phyloP scores from a whole-genome alignment of 495 filamentous ascomycete species.

The Neurospora africana region DNA sequence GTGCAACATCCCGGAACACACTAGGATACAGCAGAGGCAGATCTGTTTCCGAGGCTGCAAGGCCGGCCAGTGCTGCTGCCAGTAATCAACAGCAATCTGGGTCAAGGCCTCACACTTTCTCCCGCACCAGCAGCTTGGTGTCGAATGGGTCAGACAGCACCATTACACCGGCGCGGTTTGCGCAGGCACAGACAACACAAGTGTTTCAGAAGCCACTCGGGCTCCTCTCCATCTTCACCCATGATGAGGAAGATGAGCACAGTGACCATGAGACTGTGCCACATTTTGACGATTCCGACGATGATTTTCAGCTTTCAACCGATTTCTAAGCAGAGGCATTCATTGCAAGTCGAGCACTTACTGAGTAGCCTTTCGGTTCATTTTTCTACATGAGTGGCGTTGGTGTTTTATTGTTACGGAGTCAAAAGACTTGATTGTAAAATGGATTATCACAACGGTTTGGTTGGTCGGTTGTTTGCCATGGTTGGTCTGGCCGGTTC shows the following conservation, averaged over 20 bases:
- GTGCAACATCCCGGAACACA: slow-evolving; percentile 59
- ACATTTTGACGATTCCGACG: slow-evolving; percentile 20
- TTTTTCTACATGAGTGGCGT: background rate
- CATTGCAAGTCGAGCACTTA: background rate
- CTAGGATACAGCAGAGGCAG: slow-evolving; percentile 74
- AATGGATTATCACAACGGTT: background rate
- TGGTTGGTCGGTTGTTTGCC: background rate
- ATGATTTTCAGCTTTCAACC: slow-evolving; percentile 32
- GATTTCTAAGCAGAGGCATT: slow-evolving; percentile 18
- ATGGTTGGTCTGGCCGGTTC: background rate
- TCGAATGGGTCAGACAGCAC: slow-evolving; percentile 37
- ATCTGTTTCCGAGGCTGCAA: slow-evolving; percentile 40
- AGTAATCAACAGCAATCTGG: slow-evolving; percentile 4
- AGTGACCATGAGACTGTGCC: slow-evolving; percentile 10
- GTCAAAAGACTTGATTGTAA: background rate
- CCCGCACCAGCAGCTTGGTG: slow-evolving; percentile 28
- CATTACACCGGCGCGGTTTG: slow-evolving; percentile 38
- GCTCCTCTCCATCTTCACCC: slow-evolving; percentile 36
- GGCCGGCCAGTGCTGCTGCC: slow-evolving; percentile 12
- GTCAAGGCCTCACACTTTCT: slow-evolving; percentile 13
- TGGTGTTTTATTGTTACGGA: background rate
- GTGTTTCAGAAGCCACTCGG: slow-evolving; percentile 25
- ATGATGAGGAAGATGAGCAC: slow-evolving; percentile 25
- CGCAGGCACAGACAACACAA: slow-evolving; percentile 18
- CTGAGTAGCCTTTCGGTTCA: background rate